Evolutionary conservation across 371 early-diverging fungal genomes (phyloP).

Genomic region (Amoeboaphelidium protococcarum): DNA sequence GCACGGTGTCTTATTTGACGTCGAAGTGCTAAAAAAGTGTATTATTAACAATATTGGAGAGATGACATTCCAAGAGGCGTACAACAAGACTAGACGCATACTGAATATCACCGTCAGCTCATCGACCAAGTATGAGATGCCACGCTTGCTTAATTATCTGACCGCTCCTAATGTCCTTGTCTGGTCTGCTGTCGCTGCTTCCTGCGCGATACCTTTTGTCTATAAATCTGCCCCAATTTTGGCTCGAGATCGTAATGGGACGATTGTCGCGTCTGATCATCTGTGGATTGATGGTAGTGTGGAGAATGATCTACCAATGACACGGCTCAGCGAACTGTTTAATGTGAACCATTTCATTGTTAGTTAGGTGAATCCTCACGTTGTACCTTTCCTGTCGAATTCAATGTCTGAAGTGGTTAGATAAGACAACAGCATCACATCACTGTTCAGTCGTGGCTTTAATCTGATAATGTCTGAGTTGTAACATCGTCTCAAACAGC

Average conservation of each 20-base stretch:
- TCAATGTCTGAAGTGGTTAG: background rate
- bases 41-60: conserved; percentile 42
- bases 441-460: background rate
- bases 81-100: conserved; percentile 21
- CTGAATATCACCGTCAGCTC: conserved; percentile 58
- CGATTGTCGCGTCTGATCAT: conserved; percentile 10
- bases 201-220: conserved; percentile 32
- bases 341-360: conserved; percentile 54
- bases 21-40: conserved; percentile 32
- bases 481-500: conserved; percentile 40
- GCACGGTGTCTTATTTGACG: conserved; percentile 43
- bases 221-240: conserved; percentile 34
- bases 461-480: conserved; percentile 32
- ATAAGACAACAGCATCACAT: too few species aligned
- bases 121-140: conserved; percentile 45
- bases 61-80: conserved; percentile 49
- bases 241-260: conserved; percentile 33
- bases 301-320: conserved; percentile 10
- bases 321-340: conserved; percentile 34
- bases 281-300: conserved; percentile 13
- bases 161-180: conserved; percentile 44
- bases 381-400: conserved; percentile 37
- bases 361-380: conserved; percentile 60
- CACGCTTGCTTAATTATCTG: conserved; percentile 43
- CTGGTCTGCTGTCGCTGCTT: conserved; percentile 34